These are phyloP conservation scores for Epicoccum sorghinum DNA, from an alignment of 2,329 filamentous ascomycete species.

Conservation along the genomic window DNA sequence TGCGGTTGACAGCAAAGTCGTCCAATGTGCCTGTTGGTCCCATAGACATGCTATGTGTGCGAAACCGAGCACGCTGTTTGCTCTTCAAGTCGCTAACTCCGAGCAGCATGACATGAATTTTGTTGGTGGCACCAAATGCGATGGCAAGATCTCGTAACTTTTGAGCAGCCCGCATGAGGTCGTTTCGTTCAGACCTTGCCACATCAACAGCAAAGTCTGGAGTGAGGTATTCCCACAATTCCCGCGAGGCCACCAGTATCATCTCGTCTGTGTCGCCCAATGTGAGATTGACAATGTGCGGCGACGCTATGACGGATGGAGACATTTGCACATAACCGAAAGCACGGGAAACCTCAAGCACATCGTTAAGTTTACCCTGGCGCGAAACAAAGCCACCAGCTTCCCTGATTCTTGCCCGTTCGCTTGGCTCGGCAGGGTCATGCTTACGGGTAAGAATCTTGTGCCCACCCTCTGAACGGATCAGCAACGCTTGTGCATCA, in stretches of 20 bases:
- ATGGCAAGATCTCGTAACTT: conserved; percentile 95
- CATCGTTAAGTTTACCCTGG: conserved; percentile 90
- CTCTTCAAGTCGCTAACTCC: conserved; percentile 90
- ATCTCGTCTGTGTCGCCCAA: conserved; percentile 91
- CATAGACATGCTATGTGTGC: conserved; percentile 84
- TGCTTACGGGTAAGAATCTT: conserved; percentile 88
- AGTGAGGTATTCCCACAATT: conserved; percentile 93
- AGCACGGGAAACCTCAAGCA: conserved; percentile 87
- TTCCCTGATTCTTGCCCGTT: conserved; percentile 88
- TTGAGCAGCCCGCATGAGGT: conserved; percentile 93
- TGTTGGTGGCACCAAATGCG: conserved; percentile 89
- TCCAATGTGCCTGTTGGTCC: conserved; percentile 76
- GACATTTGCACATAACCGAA: conserved; percentile 95
- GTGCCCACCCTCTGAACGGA: conserved; percentile 84
- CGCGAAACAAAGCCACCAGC: conserved; percentile 95
- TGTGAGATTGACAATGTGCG: conserved; percentile 77
- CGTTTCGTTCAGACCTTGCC: conserved; percentile 80
- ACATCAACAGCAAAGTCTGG: conserved; percentile 92
- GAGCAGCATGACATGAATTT: conserved; percentile 99
- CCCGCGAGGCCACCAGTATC: conserved; percentile 85
- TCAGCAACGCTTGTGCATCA: conserved; percentile 93
- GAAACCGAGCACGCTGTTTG: conserved; percentile 74
- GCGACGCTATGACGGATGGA: conserved; percentile 90
- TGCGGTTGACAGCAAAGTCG: conserved; percentile 70
- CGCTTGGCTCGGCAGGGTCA: conserved; percentile 83